These are phyloP conservation scores for Claviceps maximensis DNA, from an alignment of 2,329 filamentous ascomycete species.

Conservation along the genomic window DNA sequence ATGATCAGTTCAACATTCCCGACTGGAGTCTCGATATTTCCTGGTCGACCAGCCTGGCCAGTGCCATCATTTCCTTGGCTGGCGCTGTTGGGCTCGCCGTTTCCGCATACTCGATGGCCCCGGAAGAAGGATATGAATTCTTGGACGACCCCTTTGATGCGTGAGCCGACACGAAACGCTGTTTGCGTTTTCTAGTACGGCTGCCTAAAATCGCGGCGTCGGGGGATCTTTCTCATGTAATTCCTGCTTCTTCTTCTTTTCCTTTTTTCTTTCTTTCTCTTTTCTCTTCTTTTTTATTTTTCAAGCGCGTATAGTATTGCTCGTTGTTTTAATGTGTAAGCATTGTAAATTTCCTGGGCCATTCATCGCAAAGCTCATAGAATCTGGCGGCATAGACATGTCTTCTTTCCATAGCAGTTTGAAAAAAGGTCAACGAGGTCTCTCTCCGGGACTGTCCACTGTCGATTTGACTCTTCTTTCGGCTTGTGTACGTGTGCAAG, in stretches of 20 bases:
- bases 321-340: no score
- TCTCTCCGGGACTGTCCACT: no score
- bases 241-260: background rate
- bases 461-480: no score
- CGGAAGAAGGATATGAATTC: conserved; percentile 78
- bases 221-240: no score
- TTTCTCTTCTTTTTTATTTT: background rate
- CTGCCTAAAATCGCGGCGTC: no score
- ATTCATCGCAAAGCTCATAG: background rate
- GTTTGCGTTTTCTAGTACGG: no score
- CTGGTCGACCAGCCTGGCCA: conserved; percentile 56
- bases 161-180: conserved; percentile 12
- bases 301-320: no score
- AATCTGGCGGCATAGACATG: background rate
- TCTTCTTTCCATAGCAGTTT: no score
- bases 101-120: conserved; percentile 57
- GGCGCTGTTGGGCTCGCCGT: conserved; percentile 46
- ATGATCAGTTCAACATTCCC: conserved; percentile 64
- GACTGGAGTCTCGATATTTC: conserved; percentile 73
- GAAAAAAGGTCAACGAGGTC: no score
- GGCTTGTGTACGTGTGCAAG: no score
- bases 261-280: background rate
- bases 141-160: conserved; percentile 40
- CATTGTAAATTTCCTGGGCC: background rate
- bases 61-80: conserved; percentile 38